phyloP scores from a whole-genome alignment of 352 stramenopile species.

The Pythium monospermum region DNA sequence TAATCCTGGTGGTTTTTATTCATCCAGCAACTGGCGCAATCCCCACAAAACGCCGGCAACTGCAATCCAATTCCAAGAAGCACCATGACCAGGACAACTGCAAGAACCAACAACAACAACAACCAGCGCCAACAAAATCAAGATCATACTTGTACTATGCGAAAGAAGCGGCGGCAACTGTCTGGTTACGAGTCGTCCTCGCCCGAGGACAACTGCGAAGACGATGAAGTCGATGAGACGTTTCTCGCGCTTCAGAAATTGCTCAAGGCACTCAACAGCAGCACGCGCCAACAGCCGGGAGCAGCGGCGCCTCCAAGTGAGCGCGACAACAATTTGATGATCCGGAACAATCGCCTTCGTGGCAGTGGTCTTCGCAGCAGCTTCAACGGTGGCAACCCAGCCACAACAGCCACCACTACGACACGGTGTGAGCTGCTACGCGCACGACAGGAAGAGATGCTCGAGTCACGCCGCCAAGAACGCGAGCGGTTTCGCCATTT shows the following conservation, averaged over 20 bases:
- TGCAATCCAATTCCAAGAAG: too few relatives aligned
- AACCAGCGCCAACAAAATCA: background rate
- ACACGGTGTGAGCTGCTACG: background rate
- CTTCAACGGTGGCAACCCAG: background rate
- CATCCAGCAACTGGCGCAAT: too few relatives aligned
- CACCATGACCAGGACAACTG: too few relatives aligned
- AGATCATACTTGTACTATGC: conserved; percentile 26
- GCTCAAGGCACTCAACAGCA: conserved; percentile 56
- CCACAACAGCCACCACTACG: background rate
- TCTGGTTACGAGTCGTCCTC: conserved; percentile 32
- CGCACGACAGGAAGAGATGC: conserved; percentile 54
- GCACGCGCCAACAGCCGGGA: conserved; percentile 6
- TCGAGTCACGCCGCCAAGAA: conserved; percentile 57
- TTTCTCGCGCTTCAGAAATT: conserved; percentile 75
- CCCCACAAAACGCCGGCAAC: too few relatives aligned
- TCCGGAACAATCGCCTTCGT: background rate
- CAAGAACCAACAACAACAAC: too few relatives aligned
- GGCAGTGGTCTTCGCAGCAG: background rate
- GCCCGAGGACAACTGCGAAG: conserved; percentile 26
- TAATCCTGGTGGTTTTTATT: too few relatives aligned
- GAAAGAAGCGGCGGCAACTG: conserved; percentile 41
- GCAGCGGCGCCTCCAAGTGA: background rate
- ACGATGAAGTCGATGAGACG: conserved; percentile 75
- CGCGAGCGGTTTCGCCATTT: conserved; percentile 65
- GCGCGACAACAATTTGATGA: background rate